Evolutionary conservation across 129 eudicot species (phyloP), one percentile per base, ranked within the genome.

Genomic region (Scalesia atractyloides): DNA sequence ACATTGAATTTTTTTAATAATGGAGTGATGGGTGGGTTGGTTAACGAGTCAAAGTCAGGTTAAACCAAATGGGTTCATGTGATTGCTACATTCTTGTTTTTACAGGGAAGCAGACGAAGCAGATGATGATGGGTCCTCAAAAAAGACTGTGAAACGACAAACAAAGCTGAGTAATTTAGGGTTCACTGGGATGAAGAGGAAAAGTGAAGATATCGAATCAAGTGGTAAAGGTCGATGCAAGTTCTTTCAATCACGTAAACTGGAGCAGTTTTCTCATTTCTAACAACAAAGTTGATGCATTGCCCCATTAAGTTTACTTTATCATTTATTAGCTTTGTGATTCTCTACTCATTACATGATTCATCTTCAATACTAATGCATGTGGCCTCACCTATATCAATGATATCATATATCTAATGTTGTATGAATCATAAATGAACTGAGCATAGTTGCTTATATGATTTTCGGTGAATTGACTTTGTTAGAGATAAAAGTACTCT

Each of bases 201-300:
- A 76, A 76, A 84, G 79, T 76, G 98, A 94, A 86, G 97, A 94
- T 74, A 86, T 83, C 24, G 97, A 86, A 81, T 94, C 98, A 53
- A 87, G 85, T 75, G 92, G 86, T 65, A 94, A 86, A 77, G 97
- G 96, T 7, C 96, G 97, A 57, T 84, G 91, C 96, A 94, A 94
- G 72, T 94, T 94, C 80, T 94, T 94, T 64, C 96, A 90, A 68
- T 82, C 96, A 20, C 97, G 98, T 71, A 94, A 94, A 81, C 96
- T 94, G 1, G 91, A 94, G 80, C 80, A 76, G 34, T 76, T 94
- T 47, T 72, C 88, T 10, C 80, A 72, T 41, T 94, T 90, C 83
- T 87, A 73, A 82, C 70, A 43, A 66, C 71, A 81, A 81, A 60
- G 66, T 63, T 65, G 3, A 15, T 0, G 65, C 19, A 37, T 49